Evolutionary conservation across 2,329 filamentous ascomycete genomes (phyloP), one percentile per base, ranked within the genome.

Genomic region (Claviceps capensis): DNA sequence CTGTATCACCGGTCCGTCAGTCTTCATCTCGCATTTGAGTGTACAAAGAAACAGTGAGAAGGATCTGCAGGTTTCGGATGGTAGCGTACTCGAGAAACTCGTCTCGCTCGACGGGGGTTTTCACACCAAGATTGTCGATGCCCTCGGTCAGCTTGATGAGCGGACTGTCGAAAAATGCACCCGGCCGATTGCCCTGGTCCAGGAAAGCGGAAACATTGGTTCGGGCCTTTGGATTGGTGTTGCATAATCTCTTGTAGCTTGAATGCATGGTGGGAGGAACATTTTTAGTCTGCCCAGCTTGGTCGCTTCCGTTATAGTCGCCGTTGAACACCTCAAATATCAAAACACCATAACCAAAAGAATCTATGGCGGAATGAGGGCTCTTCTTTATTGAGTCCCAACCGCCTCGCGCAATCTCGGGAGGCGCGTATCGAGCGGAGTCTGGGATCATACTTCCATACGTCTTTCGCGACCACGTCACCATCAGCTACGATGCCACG

Each of bases 311-410:
- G 5, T 72, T 74, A 62, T 88, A 95, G 59, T 81, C 79, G 47
- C 89, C 88, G 66, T 94, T 97, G 69, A 96, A 98, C 1, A 87
- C 85, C 65, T 98, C 93, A 56, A 84, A 91, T 34, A 97, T 81
- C 50, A 97, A 69, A 1, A 83, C 82, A 13, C 89, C 93, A 60
- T 88, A 87, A 58, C 86, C 83, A 64, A 93, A 97, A 0, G 93
- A 83, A 66, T 98, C 93, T 1, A 93, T 79, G 0, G 89, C 90
- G 51, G 83, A 77, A 52, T 88, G 74, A 0, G 88, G 90, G 58
- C 85, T 83, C 61, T 83, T 82, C 68, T 94, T 95, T 60, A 97
- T 86, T 3, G 78, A 76, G 57, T 94, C 88, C 93, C 93, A 98
- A n/a, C 93, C 90, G 9, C 80, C 79, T 59, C 85, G 88, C 2